Evolutionary conservation across 306 rosid genomes (phyloP).

Genomic region (Cyamopsis tetragonoloba): DNA sequence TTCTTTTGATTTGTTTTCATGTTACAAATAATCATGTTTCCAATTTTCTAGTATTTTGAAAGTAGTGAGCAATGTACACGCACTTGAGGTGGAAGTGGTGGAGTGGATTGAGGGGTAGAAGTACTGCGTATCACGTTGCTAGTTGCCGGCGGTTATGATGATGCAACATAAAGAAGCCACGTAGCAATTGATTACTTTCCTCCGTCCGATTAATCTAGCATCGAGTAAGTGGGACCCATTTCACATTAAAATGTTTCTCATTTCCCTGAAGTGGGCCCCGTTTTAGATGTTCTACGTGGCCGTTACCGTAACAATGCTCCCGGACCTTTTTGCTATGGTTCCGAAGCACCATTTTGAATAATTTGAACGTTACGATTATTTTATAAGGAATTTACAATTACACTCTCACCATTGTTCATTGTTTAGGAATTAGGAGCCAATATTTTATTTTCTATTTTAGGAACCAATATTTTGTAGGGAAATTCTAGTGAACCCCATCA

Average conservation of each 20-base stretch:
- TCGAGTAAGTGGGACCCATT: neutral
- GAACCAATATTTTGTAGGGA: no score
- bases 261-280: conserved; percentile 34
- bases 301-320: neutral
- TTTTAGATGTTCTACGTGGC: conserved; percentile 38
- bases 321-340: conserved; percentile 42
- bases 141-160: conserved; percentile 16
- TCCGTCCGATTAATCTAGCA: neutral
- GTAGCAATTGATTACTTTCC: conserved; percentile 3
- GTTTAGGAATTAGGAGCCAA: no score
- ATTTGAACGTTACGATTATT: conserved; percentile 56
- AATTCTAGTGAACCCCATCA: no score
- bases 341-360: conserved; percentile 56
- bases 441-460: no score
- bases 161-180: conserved; percentile 5
- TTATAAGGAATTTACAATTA: conserved; percentile 15
- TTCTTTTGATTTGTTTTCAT: no score
- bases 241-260: neutral
- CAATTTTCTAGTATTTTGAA: neutral
- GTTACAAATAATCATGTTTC: no score
- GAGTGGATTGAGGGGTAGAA: neutral
- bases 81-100: conserved; percentile 10
- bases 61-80: neutral
- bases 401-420: neutral
- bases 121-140: conserved; percentile 12